Base-by-base conservation (phyloP, 2,329 filamentous ascomycete genomes). In the Xylaria multiplex region DNA sequence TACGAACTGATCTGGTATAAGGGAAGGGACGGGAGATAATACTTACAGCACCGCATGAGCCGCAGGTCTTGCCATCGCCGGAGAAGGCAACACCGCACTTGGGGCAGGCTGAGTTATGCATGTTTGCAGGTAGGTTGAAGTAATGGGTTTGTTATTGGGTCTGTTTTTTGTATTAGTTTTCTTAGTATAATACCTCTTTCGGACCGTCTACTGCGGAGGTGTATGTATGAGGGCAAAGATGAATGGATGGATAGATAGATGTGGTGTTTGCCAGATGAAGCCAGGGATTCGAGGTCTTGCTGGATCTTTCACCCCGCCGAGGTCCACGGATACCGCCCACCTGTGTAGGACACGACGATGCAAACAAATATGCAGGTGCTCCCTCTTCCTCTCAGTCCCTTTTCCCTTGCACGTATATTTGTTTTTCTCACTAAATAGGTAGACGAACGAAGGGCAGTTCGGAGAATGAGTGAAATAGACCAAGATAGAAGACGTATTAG, bases 31-130 rank as follows among this genome's bases (percentile, higher is more conserved):
- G 37, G 13, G 37, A 40, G 9, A 35, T 49, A 42, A 16, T 30
- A 24, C 86, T 73, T 81, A 88, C 86, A 73, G 86, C 85, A 62
- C 86, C 86, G 79, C 86, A 88, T 64, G 81, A 79, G 65, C 74
- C 72, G 80, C 86, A 88, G 67, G 80, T 82, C 85, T 88, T 88
- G 79, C 73, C 72, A 48, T 73, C 72, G 71, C 80, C 80, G 53
- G 77, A 73, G 71, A 83, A 81, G 74, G 79, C 67, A 72, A 81
- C 79, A 72, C 81, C 82, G 81, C 86, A 88, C 80, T 85, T 87
- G 80, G 86, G 86, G 82, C 86, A 88, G 72, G 75, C 70, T 64
- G 75, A 72, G 76, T 74, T 76, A 75, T 82, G 80, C 81, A 83
- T 83, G 6, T 59, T 70, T 78, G 65, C 49, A 49, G 64, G 54